These are phyloP conservation scores for Tulasnella calospora DNA, from an alignment of 768 basidiomycete species.

Conservation along the genomic window DNA sequence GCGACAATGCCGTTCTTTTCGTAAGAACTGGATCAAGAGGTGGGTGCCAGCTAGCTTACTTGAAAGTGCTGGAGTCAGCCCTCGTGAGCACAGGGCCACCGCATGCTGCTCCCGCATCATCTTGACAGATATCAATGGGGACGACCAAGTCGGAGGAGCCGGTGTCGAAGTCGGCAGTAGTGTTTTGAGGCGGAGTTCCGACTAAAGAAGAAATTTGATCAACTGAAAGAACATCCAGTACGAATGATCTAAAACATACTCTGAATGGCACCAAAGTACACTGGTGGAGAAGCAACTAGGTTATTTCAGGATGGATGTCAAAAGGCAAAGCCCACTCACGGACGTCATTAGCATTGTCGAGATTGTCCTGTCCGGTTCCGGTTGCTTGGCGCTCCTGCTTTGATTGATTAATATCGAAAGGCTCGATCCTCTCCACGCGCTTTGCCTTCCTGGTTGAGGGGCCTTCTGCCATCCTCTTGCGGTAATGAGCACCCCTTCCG, in stretches of 20 bases:
- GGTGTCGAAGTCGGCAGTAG: constrained; percentile 6
- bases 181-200: constrained; percentile 1
- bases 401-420: not conserved
- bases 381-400: not conserved
- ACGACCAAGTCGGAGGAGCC: constrained; percentile 18
- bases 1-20: not conserved
- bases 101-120: not conserved
- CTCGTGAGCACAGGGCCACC: not conserved
- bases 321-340: not conserved
- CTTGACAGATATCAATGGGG: not conserved
- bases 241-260: not conserved
- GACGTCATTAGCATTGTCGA: not conserved
- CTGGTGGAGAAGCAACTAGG: not conserved
- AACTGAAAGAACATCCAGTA: no score
- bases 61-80: not conserved
- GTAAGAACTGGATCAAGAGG: not conserved
- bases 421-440: constrained; percentile 11
- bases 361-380: not conserved
- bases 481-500: not conserved
- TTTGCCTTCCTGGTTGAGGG: not conserved
- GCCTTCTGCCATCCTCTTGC: not conserved
- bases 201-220: not conserved
- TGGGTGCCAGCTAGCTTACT: not conserved
- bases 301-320: not conserved
- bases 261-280: constrained; percentile 5